These are phyloP conservation scores for Lichtheimia ramosa DNA, from an alignment of 371 early-diverging fungal genomes.

Conservation along the genomic window DNA sequence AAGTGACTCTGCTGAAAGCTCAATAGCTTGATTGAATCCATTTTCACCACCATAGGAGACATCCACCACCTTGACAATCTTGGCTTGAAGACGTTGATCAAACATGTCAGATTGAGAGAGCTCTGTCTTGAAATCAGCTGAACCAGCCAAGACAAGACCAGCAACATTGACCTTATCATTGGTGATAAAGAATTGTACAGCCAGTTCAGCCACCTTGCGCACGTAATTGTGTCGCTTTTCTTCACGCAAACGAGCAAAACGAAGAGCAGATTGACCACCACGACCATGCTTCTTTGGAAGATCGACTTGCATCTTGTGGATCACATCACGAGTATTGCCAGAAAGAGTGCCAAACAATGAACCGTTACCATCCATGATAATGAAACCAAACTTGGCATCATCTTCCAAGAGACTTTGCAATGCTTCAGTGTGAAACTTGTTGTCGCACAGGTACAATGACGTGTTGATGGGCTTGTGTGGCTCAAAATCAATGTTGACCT, in stretches of 20 bases:
- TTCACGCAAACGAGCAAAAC: conserved; percentile 99
- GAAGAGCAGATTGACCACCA: conserved; percentile 99
- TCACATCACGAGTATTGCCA: conserved; percentile 96
- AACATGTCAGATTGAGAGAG: conserved; percentile 93
- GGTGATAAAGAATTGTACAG: conserved; percentile 68
- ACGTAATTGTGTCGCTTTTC: conserved; percentile 99
- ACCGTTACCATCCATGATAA: conserved; percentile 99
- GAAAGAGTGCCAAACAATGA: conserved; percentile 96
- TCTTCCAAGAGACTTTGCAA: conserved; percentile 91
- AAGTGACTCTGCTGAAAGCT: conserved; percentile 91
- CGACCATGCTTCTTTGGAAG: conserved; percentile 99
- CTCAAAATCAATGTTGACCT: conserved; percentile 98
- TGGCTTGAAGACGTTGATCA: conserved; percentile 88
- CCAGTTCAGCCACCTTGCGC: conserved; percentile 97
- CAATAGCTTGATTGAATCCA: conserved; percentile 99
- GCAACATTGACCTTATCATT: conserved; percentile 76
- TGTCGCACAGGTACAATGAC: conserved; percentile 99
- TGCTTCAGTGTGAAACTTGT: conserved; percentile 99
- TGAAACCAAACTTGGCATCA: conserved; percentile 98
- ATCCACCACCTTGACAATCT: conserved; percentile 95
- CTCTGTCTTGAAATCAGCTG: conserved; percentile 99
- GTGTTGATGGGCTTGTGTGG: conserved; percentile 99
- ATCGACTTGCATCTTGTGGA: conserved; percentile 96
- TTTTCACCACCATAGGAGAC: conserved; percentile 99
- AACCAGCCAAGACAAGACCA: conserved; percentile 97